phyloP scores from a whole-genome alignment of 805 yeast species.

The Kluyveromyces lactis region DNA sequence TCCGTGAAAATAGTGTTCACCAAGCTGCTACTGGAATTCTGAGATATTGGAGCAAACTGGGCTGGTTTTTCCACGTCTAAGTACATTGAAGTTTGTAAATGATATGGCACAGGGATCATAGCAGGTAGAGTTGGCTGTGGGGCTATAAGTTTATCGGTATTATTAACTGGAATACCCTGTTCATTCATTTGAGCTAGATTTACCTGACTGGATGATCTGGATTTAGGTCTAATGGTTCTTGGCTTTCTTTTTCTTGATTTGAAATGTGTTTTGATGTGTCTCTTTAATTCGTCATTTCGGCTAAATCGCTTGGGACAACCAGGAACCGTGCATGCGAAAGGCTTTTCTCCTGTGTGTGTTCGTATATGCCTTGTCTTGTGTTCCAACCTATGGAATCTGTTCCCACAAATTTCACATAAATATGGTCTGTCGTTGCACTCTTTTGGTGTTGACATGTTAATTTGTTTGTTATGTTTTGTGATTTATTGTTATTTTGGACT shows the following conservation, averaged over 20 bases:
- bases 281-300: constrained; percentile 76
- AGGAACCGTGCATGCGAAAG: constrained; percentile 75
- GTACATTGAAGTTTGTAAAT: neutral
- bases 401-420: constrained; percentile 75
- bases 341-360: constrained; percentile 91
- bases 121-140: neutral
- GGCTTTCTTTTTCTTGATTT: constrained; percentile 42
- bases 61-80: neutral
- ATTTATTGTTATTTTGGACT: too few species aligned
- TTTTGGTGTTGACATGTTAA: constrained; percentile 14
- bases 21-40: constrained; percentile 1
- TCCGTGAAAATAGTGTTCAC: constrained; percentile 2
- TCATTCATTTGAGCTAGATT: neutral
- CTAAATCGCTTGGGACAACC: constrained; percentile 78
- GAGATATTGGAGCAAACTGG: neutral
- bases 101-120: neutral
- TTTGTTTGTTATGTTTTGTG: too few species aligned
- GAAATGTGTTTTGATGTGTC: constrained; percentile 76
- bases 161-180: neutral
- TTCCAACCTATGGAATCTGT: constrained; percentile 81
- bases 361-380: constrained; percentile 88
- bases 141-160: neutral
- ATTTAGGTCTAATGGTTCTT: neutral
- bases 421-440: constrained; percentile 49
- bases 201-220: too few species aligned